A percentile compares a stretch with the other conserved stretches of the same genome.
These are phyloP conservation scores for Cadophora sp. DNA, from an alignment of 2,329 filamentous ascomycete genomes.

Conservation along the genomic window DNA sequence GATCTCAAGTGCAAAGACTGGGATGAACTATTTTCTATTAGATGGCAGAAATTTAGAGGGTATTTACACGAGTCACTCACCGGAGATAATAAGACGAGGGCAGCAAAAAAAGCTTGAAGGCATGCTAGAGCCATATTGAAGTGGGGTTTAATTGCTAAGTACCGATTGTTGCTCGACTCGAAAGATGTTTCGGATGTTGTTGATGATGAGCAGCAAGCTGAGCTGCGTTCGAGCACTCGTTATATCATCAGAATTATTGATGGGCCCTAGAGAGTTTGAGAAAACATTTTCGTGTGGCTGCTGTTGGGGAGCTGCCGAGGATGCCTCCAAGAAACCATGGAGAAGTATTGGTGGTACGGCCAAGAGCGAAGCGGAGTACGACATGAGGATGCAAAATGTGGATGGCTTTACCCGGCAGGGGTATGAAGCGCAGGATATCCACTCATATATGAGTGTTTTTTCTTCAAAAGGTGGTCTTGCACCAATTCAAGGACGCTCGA, in stretches of 20 bases:
- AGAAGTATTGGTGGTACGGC: neutral
- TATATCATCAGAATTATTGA: neutral
- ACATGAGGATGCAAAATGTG: constrained; percentile 6
- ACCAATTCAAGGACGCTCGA: neutral
- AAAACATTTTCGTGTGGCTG: neutral
- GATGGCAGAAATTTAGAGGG: neutral
- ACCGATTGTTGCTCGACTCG: neutral
- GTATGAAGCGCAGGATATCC: neutral
- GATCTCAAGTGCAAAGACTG: constrained; percentile 1
- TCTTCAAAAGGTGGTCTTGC: neutral
- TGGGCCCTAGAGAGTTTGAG: neutral
- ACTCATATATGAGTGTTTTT: neutral
- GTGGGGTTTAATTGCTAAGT: neutral
- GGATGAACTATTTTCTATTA: constrained; percentile 2
- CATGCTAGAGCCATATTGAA: neutral
- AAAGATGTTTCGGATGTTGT: neutral
- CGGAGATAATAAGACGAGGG: neutral
- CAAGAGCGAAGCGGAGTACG: neutral
- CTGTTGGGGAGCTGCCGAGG: neutral
- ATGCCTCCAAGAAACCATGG: neutral
- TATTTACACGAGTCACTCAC: neutral
- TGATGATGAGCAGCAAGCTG: neutral
- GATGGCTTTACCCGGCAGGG: neutral
- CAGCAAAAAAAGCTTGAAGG: neutral
- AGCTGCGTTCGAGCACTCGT: neutral